Evolutionary conservation across 257 asterid genomes (phyloP), one percentile per base, ranked within the genome.

Genomic region (Plantago elongata): DNA sequence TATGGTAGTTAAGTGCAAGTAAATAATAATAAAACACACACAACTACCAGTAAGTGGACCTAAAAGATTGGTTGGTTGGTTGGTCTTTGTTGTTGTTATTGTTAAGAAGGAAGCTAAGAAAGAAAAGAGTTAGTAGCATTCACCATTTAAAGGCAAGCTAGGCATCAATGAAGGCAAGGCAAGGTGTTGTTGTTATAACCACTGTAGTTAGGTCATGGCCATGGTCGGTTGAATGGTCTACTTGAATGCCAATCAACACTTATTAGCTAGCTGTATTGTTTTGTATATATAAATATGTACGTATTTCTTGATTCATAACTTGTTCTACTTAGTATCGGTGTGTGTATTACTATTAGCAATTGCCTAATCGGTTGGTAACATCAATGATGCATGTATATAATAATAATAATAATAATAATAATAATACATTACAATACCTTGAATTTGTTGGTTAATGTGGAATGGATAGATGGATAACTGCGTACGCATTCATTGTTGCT

Each of bases 31-130:
- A 22, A 22, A 22, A 22, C 2, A 22, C 27, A 60, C 54, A 50
- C 81, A 87, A 82, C 95, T 74, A 84, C 95, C 88, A 77, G 95
- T 84, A 70, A 92, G 90, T 87, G 74, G 84, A 84, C 90, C 90
- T 80, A 80, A 77, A 68, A 54, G 16, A 54, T 27, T 18, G 59
- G 59, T 27, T 54, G 43, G 18, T 59, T 16, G 42, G 37, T 60
- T 43, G 54, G 56, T 51, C 67, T 66, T 59, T 13, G 34, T 51
- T 51, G 42, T 54, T 54, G 13, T 54, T 54, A n/a, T 54, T 11
- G 42, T 34, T 34, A 34, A 34, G 40, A 34, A 34, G 40, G 40
- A 34, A 34, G 40, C 7, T 4, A 34, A 7, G 40, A 34, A 34
- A 7, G 8, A 1, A 34, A 2, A 34, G 8, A 34, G 40, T 34